Percentiles rank a stretch among this genome's conserved stretches.
Conservation (phyloP, 1,284 basidiomycete species). For the Irpex lacteus region DNA sequence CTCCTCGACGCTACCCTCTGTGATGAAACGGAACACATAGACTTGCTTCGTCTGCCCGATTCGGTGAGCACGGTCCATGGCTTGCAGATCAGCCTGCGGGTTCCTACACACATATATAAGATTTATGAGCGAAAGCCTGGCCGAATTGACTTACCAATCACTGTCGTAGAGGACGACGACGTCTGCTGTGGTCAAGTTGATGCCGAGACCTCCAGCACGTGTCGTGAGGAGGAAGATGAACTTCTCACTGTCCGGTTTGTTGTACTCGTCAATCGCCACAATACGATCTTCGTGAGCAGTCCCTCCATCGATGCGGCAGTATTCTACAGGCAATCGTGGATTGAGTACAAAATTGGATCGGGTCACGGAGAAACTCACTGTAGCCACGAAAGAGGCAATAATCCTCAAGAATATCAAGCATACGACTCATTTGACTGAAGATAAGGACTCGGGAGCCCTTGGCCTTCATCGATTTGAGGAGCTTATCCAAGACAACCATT, state of each 20-base stretch:
- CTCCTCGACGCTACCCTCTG: constrained; percentile 96
- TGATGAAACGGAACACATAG: constrained; percentile 97
- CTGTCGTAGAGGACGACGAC: constrained; percentile 97
- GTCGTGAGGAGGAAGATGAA: constrained; percentile 98
- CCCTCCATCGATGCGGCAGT: constrained; percentile 95
- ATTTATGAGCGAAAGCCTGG: constrained; percentile 1
- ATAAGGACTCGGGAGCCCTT: constrained; percentile 96
- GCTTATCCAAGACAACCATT: constrained; percentile 97
- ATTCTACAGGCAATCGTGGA: constrained; percentile 51
- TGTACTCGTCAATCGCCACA: constrained; percentile 95
- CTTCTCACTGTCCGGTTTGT: constrained; percentile 92
- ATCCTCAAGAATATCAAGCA: constrained; percentile 93
- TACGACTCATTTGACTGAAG: constrained; percentile 97
- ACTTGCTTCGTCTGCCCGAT: constrained; percentile 99
- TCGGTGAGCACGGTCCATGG: constrained; percentile 98
- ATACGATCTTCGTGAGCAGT: constrained; percentile 98
- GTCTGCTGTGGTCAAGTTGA: constrained; percentile 95
- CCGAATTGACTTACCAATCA: constrained; percentile 69
- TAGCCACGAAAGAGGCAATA: constrained; percentile 93
- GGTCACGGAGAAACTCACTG: constrained; percentile 49
- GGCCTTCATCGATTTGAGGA: constrained; percentile 84
- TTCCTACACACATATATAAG: constrained; percentile 55
- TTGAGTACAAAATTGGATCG: background rate
- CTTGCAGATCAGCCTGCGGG: constrained; percentile 97
- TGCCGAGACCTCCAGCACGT: constrained; percentile 96